Evolutionary conservation across 2,329 filamentous ascomycete species (phyloP), one percentile per base, ranked within the genome.

Genomic region (Ophiostoma pallidulum): DNA sequence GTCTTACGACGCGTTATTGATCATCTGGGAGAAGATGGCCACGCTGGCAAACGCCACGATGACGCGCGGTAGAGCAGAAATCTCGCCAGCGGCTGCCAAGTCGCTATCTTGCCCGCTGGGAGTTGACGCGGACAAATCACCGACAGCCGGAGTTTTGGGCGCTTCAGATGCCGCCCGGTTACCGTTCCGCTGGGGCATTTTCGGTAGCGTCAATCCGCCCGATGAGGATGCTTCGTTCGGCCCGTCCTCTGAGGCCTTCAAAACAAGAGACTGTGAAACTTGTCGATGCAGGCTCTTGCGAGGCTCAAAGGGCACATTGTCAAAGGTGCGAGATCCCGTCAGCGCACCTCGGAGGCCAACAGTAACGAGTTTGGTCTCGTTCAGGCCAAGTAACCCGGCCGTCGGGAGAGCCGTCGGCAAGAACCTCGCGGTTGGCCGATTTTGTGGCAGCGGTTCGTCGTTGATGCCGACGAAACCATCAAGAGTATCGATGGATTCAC

Each of bases 11-110:
- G 51, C 33, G 39, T 48, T 48, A 36, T 54, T 46, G 8, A 58
- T 50, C 41, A 58, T 51, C 42, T 57, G 53, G 22, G 58, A 57
- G 3, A 58, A 46, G 33, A 60, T 48, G 4, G 56, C 54, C 53
- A 59, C 45, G 22, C 61, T 57, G 4, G 61, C 60, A 51, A 64
- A 54, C 40, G 62, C 36, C 54, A 61, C 54, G 52, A 62, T 56
- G 43, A 64, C 54, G 16, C 55, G 47, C 0, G 59, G 57, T 26
- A 63, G 46, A 48, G 57, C 51, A 7, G 45, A n/a, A n/a, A n/a
- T n/a, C n/a, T n/a, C n/a, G n/a, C n/a, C n/a, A n/a, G n/a, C n/a
- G n/a, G n/a, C n/a, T n/a, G n/a, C n/a, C n/a, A n/a, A n/a, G n/a
- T n/a, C n/a, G n/a, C n/a, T n/a, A n/a, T n/a, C n/a, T n/a, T n/a